A percentile compares a stretch with the other conserved stretches of the same genome.
These are phyloP conservation scores for Huiozyma naganishii DNA, from an alignment of 805 yeast species.

Conservation along the genomic window DNA sequence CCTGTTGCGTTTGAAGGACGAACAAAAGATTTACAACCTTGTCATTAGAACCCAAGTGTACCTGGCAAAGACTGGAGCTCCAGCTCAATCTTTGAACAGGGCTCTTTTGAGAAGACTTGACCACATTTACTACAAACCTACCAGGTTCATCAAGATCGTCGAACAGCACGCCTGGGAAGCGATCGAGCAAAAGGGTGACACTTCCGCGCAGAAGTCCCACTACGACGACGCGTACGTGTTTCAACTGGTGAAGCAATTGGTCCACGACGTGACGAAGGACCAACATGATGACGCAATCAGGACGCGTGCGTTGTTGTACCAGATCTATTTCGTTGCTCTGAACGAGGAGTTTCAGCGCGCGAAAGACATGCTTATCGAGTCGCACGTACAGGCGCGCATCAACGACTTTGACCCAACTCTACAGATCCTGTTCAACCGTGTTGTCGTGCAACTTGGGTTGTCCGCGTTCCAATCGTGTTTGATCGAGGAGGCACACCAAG, in stretches of 20 bases:
- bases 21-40: constrained; percentile 60
- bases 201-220: constrained; percentile 12
- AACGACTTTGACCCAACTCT: constrained; percentile 72
- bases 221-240: constrained; percentile 36
- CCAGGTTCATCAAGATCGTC: constrained; percentile 51
- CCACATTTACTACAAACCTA: constrained; percentile 87
- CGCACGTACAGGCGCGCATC: constrained; percentile 75
- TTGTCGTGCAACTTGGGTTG: constrained; percentile 89
- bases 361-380: constrained; percentile 75
- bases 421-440: constrained; percentile 90
- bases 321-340: constrained; percentile 85
- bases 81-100: constrained; percentile 57
- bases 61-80: constrained; percentile 53
- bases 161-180: constrained; percentile 71
- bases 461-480: constrained; percentile 89
- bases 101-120: constrained; percentile 76
- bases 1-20: constrained; percentile 82
- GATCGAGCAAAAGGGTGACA: constrained; percentile 13
- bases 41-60: constrained; percentile 80
- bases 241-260: constrained; percentile 52
- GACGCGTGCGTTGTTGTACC: constrained; percentile 74
- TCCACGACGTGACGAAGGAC: constrained; percentile 46
- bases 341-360: constrained; percentile 77
- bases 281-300: constrained; percentile 61
- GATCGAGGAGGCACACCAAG: constrained; percentile 76